Evolutionary conservation across 129 eudicot genomes (phyloP), one percentile per base, ranked within the genome.

Genomic region (Glebionis coronaria): DNA sequence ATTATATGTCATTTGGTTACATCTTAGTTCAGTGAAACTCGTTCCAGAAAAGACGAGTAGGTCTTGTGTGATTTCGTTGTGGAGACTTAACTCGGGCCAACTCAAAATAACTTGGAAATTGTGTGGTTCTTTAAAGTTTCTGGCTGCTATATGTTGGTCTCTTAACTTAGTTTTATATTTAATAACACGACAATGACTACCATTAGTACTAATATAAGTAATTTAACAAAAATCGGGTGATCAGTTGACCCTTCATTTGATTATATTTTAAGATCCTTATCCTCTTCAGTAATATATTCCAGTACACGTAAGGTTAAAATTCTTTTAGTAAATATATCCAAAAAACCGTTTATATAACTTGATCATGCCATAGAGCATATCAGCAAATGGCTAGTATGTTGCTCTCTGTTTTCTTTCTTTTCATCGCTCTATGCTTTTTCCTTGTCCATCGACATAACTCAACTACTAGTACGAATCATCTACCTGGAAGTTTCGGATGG

Each of bases 401-500:
- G 49, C 49, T 61, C 10, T 1, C 16, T 11, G 49, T 9, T 6
- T 3, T 61, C 47, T 61, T 50, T 27, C 45, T 49, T 3, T 65
- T 65, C 4, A 14, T 28, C 15, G 10, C 16, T 47, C 9, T 27
- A 25, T n/a, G 8, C 10, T 12, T 49, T 16, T 49, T 64, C 13
- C 25, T 7, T 21, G 16, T 47, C 2, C 19, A 10, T 19, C 49
- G 2, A 20, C 38, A 6, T 29, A 53, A 13, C 9, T 0, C 14
- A 50, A 19, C 14, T 56, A 56, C 56, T 28, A 42, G 4, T 14
- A 23, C 8, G 11, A 68, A 68, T 56, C 73, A 55, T 42, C 65
- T 56, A 55, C 73, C 73, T 0, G 73, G 73, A 44, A 70, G 61
- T 23, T 71, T 71, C 38, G 75, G 75, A 19, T 60, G 75, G 50